A percentile compares a stretch with the other conserved stretches of the same genome.
These are phyloP conservation scores for Thymus mandschuricus DNA, from an alignment of 257 asterid genomes.

Conservation along the genomic window DNA sequence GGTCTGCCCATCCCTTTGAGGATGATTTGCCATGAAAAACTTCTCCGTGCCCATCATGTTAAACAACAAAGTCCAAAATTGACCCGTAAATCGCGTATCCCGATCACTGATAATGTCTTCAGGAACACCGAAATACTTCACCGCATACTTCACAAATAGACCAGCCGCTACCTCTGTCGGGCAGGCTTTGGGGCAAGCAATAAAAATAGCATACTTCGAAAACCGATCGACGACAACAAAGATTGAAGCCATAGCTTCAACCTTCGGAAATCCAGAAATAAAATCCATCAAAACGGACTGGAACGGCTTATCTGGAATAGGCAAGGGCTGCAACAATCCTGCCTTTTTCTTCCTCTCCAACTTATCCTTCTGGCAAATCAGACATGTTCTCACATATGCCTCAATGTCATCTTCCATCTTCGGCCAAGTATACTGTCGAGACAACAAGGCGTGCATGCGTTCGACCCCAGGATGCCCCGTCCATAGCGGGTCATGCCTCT, in stretches of 20 bases:
- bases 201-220: neutral
- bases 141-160: neutral
- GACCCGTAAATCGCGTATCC: neutral
- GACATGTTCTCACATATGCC: neutral
- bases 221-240: neutral
- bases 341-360: neutral
- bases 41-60: neutral
- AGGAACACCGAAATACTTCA: neutral
- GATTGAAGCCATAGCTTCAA: neutral
- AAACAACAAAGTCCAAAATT: neutral
- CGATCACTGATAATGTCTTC: neutral
- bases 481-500: slow-evolving; percentile 2
- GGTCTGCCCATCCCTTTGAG: too few relatives aligned
- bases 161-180: neutral
- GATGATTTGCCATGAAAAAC: neutral
- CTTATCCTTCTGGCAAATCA: neutral
- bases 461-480: neutral
- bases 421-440: neutral
- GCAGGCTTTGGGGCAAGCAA: neutral
- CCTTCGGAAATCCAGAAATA: neutral
- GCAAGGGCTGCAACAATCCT: neutral
- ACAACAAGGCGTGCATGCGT: neutral
- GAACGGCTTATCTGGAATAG: neutral
- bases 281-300: too few relatives aligned
- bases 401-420: slow-evolving; percentile 16